Evolutionary conservation across 2,329 filamentous ascomycete genomes (phyloP), one percentile per base, ranked within the genome.

Genomic region (Elsinoe perseae): DNA sequence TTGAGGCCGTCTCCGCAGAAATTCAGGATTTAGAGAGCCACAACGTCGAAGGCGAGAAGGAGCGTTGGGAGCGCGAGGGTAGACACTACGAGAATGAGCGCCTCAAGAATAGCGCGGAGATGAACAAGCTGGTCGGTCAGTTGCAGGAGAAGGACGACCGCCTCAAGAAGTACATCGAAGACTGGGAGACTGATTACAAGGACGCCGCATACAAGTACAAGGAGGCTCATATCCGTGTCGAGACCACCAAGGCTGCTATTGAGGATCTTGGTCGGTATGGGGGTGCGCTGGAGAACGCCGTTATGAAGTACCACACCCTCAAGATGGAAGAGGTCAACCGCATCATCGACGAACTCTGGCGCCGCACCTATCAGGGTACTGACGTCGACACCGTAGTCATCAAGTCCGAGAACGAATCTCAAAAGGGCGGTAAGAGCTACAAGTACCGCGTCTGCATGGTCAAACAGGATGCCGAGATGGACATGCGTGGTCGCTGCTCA

Each of bases 251-350:
- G 70, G 92, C 91, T 2, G 92, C 90, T 2, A 88, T 95, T 56
- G 89, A 95, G 57, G 93, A 98, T 68, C 76, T 98, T 32, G 86
- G 80, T 5, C 86, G 88, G 38, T 97, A 95, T 68, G 80, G 83
- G 42, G 79, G 82, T 8, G 93, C 93, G 6, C 80, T 98, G 10
- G 92, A 97, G 75, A 89, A 93, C 67, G 95, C 93, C 46, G 95
- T 98, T 66, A 96, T 98, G 89, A 89, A 88, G 66, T 98, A 92
- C 68, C 93, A 98, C 74, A 81, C 85, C 27, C 76, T 95, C 68
- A 98, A 98, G 77, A 98, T 98, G 93, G 88, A 93, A 64, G 91
- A 98, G 70, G 92, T 98, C 70, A 98, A 98, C 72, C 81, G 84
- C 57, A 96, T 96, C 69, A 86, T 95, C 52, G 89, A 87, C 61